Base-by-base conservation (phyloP, 1,284 basidiomycete genomes). In the Dichomitus squalens region DNA sequence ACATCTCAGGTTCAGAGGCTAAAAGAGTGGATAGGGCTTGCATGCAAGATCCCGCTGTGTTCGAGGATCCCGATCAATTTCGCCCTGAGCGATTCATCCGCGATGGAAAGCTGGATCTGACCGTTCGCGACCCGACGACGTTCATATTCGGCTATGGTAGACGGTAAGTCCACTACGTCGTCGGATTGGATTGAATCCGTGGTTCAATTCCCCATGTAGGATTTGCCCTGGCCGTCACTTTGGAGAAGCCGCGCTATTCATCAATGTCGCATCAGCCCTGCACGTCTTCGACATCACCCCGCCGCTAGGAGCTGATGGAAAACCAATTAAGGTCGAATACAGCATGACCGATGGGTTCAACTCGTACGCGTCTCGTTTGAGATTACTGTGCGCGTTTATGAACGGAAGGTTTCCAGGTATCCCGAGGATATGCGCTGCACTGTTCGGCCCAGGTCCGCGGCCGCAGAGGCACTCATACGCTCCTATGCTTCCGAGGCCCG, bases 171-270 rank as follows among this genome's bases (percentile, higher is more conserved):
- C n/a, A n/a, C n/a, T n/a, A n/a, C n/a, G n/a, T n/a, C n/a, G n/a
- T n/a, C n/a, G n/a, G n/a, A n/a, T n/a, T n/a, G n/a, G n/a, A n/a
- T n/a, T n/a, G n/a, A n/a, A n/a, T n/a, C n/a, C n/a, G n/a, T 7
- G 6, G 9, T 16, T 21, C n/a, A 5, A 39, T 39, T n/a, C 3
- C 18, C 1, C 16, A 7, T 29, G 9, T 7, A 46, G 43, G 43
- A 46, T 46, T 12, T 46, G 43, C 3, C 43, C 43, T 2, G 43
- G 77, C 49, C 72, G 76, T 4, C 77, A 76, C 60, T 51, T 72
- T 16, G 55, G 50, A 2, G 29, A 38, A 9, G 39, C 36, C 7
- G 29, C 50, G 8, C 46, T 57, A 18, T 49, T 46, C 27, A 50
- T 53, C 29, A 44, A 25, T 11, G 34, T 51, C 14, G 57, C 57